These are phyloP conservation scores for Kwoniella bestiolae DNA, from an alignment of 768 basidiomycete genomes.

Conservation along the genomic window DNA sequence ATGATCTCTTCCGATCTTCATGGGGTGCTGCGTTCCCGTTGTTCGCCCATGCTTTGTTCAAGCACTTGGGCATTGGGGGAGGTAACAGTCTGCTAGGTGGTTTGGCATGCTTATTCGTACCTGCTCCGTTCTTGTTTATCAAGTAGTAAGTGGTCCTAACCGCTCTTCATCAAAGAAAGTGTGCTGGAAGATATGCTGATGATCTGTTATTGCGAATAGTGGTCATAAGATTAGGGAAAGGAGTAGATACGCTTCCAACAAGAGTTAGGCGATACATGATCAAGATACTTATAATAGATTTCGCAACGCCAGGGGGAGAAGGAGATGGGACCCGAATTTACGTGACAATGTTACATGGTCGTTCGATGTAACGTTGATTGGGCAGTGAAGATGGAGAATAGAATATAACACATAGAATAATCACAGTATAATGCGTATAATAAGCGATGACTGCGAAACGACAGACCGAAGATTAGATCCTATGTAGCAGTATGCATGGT, in stretches of 20 bases:
- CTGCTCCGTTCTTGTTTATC: slow-evolving; percentile 34
- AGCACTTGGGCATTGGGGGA: slow-evolving; percentile 22
- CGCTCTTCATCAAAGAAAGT: background rate
- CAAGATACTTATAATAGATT: no score
- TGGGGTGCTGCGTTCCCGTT: slow-evolving; percentile 30
- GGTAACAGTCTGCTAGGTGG: slow-evolving; percentile 22
- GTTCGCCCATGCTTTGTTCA: slow-evolving; percentile 27
- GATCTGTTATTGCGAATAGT: background rate
- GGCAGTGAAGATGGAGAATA: no score
- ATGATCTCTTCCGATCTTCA: slow-evolving; percentile 26
- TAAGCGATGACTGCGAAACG: no score
- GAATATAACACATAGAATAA: no score
- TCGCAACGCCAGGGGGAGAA: no score
- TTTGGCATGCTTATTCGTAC: slow-evolving; percentile 23
- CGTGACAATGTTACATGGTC: no score
- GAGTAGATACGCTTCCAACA: slow-evolving; percentile 21
- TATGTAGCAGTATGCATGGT: no score
- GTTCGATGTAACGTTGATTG: no score
- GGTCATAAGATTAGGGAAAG: slow-evolving; percentile 24
- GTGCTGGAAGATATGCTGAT: background rate
- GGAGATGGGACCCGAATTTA: no score
- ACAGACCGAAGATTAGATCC: no score
- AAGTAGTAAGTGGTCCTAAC: slow-evolving; percentile 23
- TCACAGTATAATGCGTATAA: no score
- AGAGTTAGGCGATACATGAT: background rate